A percentile compares a stretch with the other conserved stretches of the same genome.
These are phyloP conservation scores for Ustilago esculenta DNA, from an alignment of 1,284 basidiomycete species.

Conservation along the genomic window DNA sequence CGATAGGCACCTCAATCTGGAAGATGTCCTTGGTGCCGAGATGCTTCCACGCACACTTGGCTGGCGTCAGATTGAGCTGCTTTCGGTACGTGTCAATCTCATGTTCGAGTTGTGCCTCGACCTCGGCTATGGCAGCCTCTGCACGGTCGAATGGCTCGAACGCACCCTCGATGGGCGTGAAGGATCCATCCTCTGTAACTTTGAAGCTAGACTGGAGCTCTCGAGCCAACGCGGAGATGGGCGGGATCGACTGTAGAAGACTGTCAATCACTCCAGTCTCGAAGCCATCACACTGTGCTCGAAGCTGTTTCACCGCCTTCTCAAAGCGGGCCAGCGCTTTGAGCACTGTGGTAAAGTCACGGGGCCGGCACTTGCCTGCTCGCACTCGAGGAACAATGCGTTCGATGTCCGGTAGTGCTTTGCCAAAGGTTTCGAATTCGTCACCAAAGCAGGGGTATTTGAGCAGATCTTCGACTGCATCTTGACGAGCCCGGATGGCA, in stretches of 20 bases:
- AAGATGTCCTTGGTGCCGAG: slow-evolving; percentile 66
- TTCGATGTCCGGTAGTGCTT: slow-evolving; percentile 62
- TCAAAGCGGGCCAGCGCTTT: slow-evolving; percentile 53
- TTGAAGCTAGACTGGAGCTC: slow-evolving; percentile 55
- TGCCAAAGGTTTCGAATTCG: slow-evolving; percentile 55
- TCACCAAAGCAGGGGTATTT: slow-evolving; percentile 50
- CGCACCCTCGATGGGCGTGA: slow-evolving; percentile 52
- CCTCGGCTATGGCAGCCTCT: slow-evolving; percentile 41
- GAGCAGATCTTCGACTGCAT: slow-evolving; percentile 64
- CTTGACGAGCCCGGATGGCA: slow-evolving; percentile 59
- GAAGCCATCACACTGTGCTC: slow-evolving; percentile 39
- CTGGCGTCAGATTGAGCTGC: slow-evolving; percentile 47
- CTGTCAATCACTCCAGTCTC: slow-evolving; percentile 27
- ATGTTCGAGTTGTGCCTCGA: slow-evolving; percentile 56
- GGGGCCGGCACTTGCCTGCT: slow-evolving; percentile 62
- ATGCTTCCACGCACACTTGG: slow-evolving; percentile 63
- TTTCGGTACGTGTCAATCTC: slow-evolving; percentile 51
- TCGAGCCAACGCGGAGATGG: slow-evolving; percentile 51
- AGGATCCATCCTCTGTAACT: slow-evolving; percentile 60
- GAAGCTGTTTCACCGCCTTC: slow-evolving; percentile 27
- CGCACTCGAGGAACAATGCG: slow-evolving; percentile 61
- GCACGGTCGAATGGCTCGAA: slow-evolving; percentile 59
- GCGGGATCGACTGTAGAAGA: slow-evolving; percentile 53
- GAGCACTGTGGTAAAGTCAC: slow-evolving; percentile 62
- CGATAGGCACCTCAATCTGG: slow-evolving; percentile 63